A percentile compares a stretch with the other conserved stretches of the same genome.
phyloP scores from a whole-genome alignment of 495 filamentous ascomycete genomes.

The Neurospora sp. region DNA sequence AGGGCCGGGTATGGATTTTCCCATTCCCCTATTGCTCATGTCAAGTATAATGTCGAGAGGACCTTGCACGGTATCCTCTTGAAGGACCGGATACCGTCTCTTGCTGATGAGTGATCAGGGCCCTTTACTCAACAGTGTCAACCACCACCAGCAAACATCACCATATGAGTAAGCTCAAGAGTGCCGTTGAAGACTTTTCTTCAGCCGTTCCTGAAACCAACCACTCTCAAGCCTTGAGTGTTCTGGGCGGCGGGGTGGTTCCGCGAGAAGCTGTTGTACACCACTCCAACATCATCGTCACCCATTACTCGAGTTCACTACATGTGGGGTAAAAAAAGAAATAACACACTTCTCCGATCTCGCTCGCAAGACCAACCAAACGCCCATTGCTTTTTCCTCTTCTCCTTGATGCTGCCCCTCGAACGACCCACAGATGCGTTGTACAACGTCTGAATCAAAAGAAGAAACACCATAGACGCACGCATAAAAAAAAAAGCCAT shows the following conservation, averaged over 20 bases:
- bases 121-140: not conserved
- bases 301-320: not conserved
- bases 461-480: not conserved
- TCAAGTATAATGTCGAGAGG: not conserved
- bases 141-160: not conserved
- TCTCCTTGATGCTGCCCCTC: not conserved
- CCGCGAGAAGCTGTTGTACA: not conserved
- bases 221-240: not conserved
- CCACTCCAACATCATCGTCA: not conserved
- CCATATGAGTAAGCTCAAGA: not conserved
- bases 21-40: not conserved
- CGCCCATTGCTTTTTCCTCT: not conserved
- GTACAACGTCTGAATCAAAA: not conserved
- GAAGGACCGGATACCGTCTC: not conserved
- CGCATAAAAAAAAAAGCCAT: not conserved
- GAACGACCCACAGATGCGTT: not conserved
- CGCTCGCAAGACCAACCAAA: not conserved
- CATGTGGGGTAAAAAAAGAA: not conserved
- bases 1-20: not conserved
- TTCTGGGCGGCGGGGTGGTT: not conserved
- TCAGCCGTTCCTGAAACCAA: not conserved
- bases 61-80: not conserved
- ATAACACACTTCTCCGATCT: not conserved
- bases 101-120: not conserved
- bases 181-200: not conserved